These are phyloP conservation scores for Botrytis fragariae DNA, from an alignment of 2,329 filamentous ascomycete species.

Conservation along the genomic window DNA sequence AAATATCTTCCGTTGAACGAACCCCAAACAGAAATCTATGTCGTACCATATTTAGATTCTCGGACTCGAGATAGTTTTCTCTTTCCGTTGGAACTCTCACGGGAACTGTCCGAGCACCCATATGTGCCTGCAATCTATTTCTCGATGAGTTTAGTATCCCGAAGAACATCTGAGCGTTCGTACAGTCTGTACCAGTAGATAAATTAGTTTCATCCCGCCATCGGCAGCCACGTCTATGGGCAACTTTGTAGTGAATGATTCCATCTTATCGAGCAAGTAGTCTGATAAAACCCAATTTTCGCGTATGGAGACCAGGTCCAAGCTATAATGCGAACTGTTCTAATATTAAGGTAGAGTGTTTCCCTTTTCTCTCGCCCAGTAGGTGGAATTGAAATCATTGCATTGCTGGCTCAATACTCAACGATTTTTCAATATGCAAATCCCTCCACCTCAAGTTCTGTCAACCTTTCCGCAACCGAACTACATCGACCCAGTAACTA, in stretches of 20 bases:
- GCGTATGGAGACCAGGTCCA: constrained; percentile 1
- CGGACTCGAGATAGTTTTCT: background rate
- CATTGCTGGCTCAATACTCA: constrained; percentile 10
- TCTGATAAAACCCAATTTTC: background rate
- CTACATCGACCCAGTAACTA: constrained; percentile 45
- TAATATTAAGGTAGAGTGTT: constrained; percentile 14
- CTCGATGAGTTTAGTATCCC: background rate
- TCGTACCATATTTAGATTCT: background rate
- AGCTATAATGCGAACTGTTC: background rate
- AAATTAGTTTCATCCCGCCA: background rate
- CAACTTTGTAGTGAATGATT: background rate
- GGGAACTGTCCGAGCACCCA: background rate
- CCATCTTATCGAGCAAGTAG: background rate
- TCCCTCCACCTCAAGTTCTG: constrained; percentile 15
- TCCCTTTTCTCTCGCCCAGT: background rate
- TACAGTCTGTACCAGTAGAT: background rate
- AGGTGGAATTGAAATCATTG: background rate
- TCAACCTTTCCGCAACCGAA: constrained; percentile 43
- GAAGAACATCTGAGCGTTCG: constrained; percentile 13
- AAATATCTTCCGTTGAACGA: background rate
- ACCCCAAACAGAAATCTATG: background rate
- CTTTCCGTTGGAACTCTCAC: background rate
- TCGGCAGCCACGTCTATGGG: background rate
- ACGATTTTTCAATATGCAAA: constrained; percentile 15
- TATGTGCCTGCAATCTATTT: background rate